Base-by-base conservation (phyloP, 768 basidiomycete species). In the Macrocybe gigantea region DNA sequence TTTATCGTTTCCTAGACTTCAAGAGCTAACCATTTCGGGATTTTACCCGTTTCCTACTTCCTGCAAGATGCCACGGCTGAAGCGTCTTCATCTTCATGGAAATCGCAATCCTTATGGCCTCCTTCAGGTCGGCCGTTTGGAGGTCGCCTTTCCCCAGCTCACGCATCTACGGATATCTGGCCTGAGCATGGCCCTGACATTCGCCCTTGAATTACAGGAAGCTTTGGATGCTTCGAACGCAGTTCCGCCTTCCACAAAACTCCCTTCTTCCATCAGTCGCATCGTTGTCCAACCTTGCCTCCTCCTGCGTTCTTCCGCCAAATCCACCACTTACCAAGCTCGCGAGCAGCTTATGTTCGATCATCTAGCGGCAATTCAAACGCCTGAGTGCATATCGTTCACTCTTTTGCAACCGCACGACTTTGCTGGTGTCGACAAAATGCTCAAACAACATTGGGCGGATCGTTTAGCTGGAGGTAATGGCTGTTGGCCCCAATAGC, bases 71-170 rank as follows among this genome's bases (percentile, higher is more conserved):
- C 75, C 77, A 7, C 49, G 41, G 1, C 64, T 80, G 12, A 55
- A 61, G 38, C 62, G 60, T 11, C 67, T 80, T 0, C 74, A 73
- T 40, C 69, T 79, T 1, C 58, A 67, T 12, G 78, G 77, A 5
- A 76, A 78, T 52, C 63, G 73, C 11, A 78, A 77, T 41, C 77
- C 78, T 0, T 64, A 70, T 40, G 77, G 77, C 0, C 54, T 79
- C 0, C 60, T 80, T 5, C 61, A 44, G 12, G 30, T 33, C 11
- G 42, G 29, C 7, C 32, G 29, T 8, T 12, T 44, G 42, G 42
- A 44, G 29, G 42, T n/a, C 12, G 29, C 42, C 1, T 44, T 31
- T n/a, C 42, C 42, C 0, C 42, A 47, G 0, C 56, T 79, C 6
- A 63, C 57, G 7, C 60, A 69, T 34, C 57, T 79, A 10, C 57